phyloP scores from a whole-genome alignment of 352 stramenopile genomes.

The Phytopythium mirpurense region DNA sequence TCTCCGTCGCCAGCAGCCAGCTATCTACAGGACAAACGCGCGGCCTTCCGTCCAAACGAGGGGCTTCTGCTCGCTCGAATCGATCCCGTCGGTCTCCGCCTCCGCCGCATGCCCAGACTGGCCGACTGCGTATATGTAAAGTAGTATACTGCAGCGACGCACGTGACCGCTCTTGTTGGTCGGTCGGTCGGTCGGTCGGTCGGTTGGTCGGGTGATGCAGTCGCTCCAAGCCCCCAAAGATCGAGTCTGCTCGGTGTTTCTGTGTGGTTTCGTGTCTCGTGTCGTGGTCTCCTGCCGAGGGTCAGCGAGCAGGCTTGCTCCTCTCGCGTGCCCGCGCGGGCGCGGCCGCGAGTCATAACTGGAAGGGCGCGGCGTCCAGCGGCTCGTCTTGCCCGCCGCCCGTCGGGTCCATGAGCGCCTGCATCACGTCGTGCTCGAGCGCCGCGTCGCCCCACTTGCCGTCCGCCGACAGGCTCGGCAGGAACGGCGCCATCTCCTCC shows the following conservation, averaged over 20 bases:
- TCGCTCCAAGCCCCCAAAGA: no score
- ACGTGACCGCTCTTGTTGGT: no score
- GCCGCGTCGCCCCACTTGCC: not conserved
- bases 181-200: not conserved
- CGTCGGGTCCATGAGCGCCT: not conserved
- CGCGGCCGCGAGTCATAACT: conserved; percentile 4
- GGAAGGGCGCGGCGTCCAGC: conserved; percentile 2
- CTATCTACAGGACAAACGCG: not conserved
- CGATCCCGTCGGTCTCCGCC: not conserved
- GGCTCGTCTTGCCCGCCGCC: not conserved
- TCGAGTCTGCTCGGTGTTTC: conserved; percentile 1
- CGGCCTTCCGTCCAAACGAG: not conserved
- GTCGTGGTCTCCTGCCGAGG: not conserved
- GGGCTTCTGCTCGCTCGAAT: not conserved
- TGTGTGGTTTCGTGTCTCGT: no score
- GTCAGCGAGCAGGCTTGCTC: no score
- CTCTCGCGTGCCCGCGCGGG: no score
- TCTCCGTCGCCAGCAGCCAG: not conserved
- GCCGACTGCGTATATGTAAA: no score
- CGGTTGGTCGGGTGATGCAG: no score
- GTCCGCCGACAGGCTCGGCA: not conserved
- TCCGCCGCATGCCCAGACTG: no score
- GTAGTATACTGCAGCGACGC: not conserved
- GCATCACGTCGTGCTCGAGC: conserved; percentile 2
- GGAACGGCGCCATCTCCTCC: conserved; percentile 3